Evolutionary conservation across 2,329 filamentous ascomycete genomes (phyloP).

Genomic region (Sarocladium brachiariae): DNA sequence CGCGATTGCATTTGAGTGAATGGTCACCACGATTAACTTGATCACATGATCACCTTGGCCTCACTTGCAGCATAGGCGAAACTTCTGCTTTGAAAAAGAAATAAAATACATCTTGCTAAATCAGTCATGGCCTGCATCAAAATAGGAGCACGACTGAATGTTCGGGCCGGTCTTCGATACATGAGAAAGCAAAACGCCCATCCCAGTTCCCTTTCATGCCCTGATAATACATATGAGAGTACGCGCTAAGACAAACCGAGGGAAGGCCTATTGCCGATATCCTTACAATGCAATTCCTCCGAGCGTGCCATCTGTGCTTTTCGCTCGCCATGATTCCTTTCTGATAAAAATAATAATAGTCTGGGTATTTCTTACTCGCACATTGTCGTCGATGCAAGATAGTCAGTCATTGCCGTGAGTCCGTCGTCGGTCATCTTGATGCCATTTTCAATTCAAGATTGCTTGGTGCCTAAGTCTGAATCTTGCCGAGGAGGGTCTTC

Average conservation of each 20-base stretch:
- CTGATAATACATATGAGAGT: neutral
- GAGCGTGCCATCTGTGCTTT: too few species aligned
- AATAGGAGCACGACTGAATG: neutral
- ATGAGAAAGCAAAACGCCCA: neutral
- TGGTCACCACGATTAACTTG: too few species aligned
- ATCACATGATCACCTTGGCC: too few species aligned
- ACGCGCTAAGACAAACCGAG: neutral
- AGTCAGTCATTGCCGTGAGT: neutral
- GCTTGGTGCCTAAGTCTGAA: neutral
- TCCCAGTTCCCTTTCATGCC: neutral
- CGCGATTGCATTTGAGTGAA: too few species aligned
- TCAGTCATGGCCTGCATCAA: neutral
- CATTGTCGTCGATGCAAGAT: neutral
- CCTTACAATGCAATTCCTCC: too few species aligned
- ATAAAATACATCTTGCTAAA: too few species aligned
- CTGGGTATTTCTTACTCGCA: slow-evolving; percentile 4
- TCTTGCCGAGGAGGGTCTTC: slow-evolving; percentile 12
- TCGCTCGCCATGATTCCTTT: too few species aligned
- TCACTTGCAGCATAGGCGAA: too few species aligned
- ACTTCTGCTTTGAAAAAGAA: too few species aligned
- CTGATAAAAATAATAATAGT: neutral
- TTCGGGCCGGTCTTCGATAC: neutral
- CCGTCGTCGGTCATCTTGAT: neutral
- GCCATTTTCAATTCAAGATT: neutral
- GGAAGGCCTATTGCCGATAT: too few species aligned